Base-by-base conservation (phyloP, 2,329 filamentous ascomycete species). In the Thermoascus crustaceus region DNA sequence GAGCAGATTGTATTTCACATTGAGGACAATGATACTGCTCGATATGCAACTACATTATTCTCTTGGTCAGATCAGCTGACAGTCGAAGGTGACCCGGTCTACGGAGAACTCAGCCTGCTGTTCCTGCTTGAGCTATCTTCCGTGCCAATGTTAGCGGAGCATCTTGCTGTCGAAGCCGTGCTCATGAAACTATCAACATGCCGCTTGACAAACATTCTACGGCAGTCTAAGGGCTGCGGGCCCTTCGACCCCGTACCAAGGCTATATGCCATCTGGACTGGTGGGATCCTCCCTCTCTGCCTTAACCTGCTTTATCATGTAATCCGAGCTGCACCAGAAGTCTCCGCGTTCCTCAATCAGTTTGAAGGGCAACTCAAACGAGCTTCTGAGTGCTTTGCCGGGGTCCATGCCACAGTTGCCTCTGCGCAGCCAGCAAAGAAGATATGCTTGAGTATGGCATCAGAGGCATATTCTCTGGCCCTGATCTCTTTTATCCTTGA, bases 21-120 rank as follows among this genome's bases (percentile, higher is more conserved):
- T 36, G 63, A 71, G n/a, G 70, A 74, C 41, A 71, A 70, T 37
- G 79, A 83, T 44, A 80, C 81, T 1, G 73, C 85, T 30, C 83
- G 89, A 50, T 83, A 87, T 41, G 88, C 87, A 1, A 80, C 82
- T 4, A 86, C 84, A 21, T 72, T 98, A 4, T 96, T 89, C 61
- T 94, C 87, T 0, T 98, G 91, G 91, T 78, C 89, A 3, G 87
- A 96, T 58, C 78, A 81, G 46, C 72, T 96, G 16, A 75, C 82
- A 0, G 73, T 82, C 22, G 75, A 82, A 38, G 78, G 80, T 18
- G 89, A 96, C 54, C 89, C 91, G 0, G 70, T 96, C 19, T 96
- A 95, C 58, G 91, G 88, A 44, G 88, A 95, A 55, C 75, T 95
- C n/a, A 85, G 84, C 50, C 73, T 94, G 25, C 72, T 88, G 17